Percentiles rank a stretch among this genome's conserved stretches.
These are phyloP conservation scores for Coemansia sp. DNA, from an alignment of 192 early-diverging fungal genomes.

Conservation along the genomic window DNA sequence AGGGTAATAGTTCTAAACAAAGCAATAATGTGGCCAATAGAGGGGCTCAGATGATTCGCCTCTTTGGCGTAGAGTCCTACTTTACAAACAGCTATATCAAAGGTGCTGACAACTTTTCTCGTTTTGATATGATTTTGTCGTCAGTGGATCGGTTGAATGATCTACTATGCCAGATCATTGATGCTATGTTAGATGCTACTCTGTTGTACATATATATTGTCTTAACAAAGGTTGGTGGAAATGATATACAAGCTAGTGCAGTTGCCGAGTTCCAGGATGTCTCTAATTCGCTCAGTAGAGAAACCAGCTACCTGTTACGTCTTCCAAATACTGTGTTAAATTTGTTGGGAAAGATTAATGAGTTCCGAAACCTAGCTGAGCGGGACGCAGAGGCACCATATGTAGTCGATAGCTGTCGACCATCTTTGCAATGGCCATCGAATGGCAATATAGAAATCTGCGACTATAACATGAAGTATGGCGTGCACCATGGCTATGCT, in stretches of 20 bases:
- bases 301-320: too few relatives aligned
- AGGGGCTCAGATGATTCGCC: background rate
- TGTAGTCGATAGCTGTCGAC: constrained; percentile 5
- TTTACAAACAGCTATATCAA: background rate
- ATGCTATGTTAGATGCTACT: background rate
- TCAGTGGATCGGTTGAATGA: background rate
- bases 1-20: background rate
- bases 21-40: background rate
- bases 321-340: background rate
- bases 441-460: constrained; percentile 32
- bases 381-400: constrained; percentile 18
- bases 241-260: background rate
- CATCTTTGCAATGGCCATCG: constrained; percentile 23
- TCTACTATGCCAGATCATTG: background rate
- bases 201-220: background rate
- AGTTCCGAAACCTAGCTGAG: constrained; percentile 3
- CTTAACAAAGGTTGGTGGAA: background rate
- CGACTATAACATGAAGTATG: constrained; percentile 30
- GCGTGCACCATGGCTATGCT: constrained; percentile 16
- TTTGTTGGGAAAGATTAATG: background rate
- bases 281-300: background rate
- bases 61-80: background rate
- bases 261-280: background rate
- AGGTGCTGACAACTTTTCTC: background rate
- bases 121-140: background rate